Percentiles rank a stretch among this genome's conserved stretches.
phyloP scores from a whole-genome alignment of 2,329 filamentous ascomycete species.

The Colletotrichum lindemuthianum region DNA sequence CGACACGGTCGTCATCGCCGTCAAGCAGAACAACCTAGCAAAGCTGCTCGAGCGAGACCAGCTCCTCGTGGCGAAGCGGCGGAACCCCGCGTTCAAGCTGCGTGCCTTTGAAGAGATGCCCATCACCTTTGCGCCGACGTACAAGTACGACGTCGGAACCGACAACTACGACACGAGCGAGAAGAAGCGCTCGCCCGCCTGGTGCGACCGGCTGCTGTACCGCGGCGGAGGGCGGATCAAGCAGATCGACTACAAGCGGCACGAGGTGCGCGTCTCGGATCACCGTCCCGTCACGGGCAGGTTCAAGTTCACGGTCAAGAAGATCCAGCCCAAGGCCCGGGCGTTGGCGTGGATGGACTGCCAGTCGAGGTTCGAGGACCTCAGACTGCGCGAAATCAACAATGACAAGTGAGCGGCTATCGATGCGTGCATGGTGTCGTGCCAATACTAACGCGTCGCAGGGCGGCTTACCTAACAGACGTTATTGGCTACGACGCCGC shows the following conservation, averaged over 20 bases:
- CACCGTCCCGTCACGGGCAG: constrained; percentile 90
- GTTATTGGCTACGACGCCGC: constrained; percentile 37
- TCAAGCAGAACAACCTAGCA: constrained; percentile 80
- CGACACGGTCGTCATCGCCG: constrained; percentile 87
- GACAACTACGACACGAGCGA: constrained; percentile 95
- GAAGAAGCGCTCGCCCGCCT: constrained; percentile 92
- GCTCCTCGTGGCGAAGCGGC: constrained; percentile 85
- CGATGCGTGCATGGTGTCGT: neutral
- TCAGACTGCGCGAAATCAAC: constrained; percentile 73
- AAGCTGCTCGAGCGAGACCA: constrained; percentile 96
- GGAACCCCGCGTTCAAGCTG: constrained; percentile 89
- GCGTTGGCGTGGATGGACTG: constrained; percentile 76
- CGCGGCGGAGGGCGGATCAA: constrained; percentile 83
- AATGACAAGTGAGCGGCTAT: constrained; percentile 77
- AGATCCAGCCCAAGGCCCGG: constrained; percentile 74
- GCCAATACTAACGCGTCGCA: constrained; percentile 8
- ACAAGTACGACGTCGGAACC: constrained; percentile 97
- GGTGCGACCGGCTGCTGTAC: constrained; percentile 95
- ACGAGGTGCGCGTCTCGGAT: constrained; percentile 91
- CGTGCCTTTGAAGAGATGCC: constrained; percentile 90
- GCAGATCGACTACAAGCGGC: constrained; percentile 86
- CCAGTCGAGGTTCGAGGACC: constrained; percentile 77
- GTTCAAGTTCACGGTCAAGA: constrained; percentile 88
- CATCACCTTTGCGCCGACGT: constrained; percentile 93
- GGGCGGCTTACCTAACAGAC: constrained; percentile 35